Base-by-base conservation (phyloP, 164 flowering plant genomes). In the Annona cherimola region DNA sequence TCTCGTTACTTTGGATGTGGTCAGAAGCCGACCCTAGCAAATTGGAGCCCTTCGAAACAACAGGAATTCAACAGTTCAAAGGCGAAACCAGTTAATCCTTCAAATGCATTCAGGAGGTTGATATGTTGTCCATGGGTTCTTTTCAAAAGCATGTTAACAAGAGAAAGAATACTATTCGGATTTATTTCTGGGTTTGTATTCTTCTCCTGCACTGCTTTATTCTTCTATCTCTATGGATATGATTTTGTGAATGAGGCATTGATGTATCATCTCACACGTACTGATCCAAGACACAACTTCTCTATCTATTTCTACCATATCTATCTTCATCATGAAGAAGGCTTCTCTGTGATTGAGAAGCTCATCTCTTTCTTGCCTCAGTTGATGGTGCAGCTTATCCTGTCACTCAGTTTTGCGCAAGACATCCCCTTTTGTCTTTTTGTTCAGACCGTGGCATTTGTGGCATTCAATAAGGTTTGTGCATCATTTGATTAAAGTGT, bases 241-340 rank as follows among this genome's bases (percentile, higher is more conserved):
- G 94, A 88, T 63, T 95, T 90, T 83, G 75, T 95, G 75, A 79
- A 95, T 44, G 99, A 95, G 81, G 97, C 99, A 5, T 80, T 94
- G 76, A 79, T 92, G 0, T 93, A 91, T 79, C 98, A 93, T 85
- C 93, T 95, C 45, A 91, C 97, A 11, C 96, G 97, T 12, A 90
- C 98, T n/a, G 99, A 95, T 78, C 98, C 98, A 72, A 91, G 98
- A 63, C 99, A 95, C 78, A 95, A 95, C 74, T 95, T 93, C 76
- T 95, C 96, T 4, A 88, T 95, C 61, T 95, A 95, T 77, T 95
- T 95, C 77, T 95, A 95, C 75, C 94, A 91, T 82, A 89, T 93
- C 65, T 95, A 93, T 77, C 95, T 95, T 67, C 88, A 93, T 41
- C 90, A 84, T 67, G 88, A 86, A 61, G 81, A 76, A 2, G 84